These are phyloP conservation scores for Citropsis articulata DNA, from an alignment of 345 rosid species.

Conservation along the genomic window DNA sequence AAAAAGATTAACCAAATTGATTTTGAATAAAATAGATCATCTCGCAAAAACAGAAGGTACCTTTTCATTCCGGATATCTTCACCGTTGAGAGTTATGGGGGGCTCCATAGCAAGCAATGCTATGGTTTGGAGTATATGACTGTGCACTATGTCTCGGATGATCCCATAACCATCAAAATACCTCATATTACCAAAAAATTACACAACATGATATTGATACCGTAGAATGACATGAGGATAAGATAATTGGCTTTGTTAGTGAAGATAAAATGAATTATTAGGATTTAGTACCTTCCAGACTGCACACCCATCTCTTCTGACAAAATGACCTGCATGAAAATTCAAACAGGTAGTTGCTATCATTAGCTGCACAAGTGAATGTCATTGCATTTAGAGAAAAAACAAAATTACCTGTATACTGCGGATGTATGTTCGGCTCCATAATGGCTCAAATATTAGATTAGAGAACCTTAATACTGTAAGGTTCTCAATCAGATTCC, in stretches of 20 bases:
- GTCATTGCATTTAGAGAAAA: background rate
- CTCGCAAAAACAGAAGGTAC: no score
- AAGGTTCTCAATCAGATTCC: conserved; percentile 76
- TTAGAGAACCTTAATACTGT: conserved; percentile 74
- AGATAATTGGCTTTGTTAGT: no score
- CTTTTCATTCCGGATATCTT: no score
- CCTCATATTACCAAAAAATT: conserved; percentile 24
- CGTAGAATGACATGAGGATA: no score
- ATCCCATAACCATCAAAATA: conserved; percentile 84
- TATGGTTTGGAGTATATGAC: conserved; percentile 73
- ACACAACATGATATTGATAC: no score
- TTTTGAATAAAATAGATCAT: no score
- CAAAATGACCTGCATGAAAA: conserved; percentile 52
- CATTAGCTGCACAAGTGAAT: background rate
- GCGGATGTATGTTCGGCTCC: conserved; percentile 68
- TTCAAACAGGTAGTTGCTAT: conserved; percentile 20
- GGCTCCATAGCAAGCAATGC: conserved; percentile 88
- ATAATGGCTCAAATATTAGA: conserved; percentile 70
- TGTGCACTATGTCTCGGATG: conserved; percentile 67
- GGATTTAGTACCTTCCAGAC: conserved; percentile 8
- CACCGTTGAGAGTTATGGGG: conserved; percentile 67
- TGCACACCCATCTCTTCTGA: conserved; percentile 54
- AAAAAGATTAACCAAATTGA: background rate
- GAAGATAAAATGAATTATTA: no score
- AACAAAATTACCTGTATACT: conserved; percentile 50